These are phyloP conservation scores for Tetrapisispora arboricola DNA, from an alignment of 805 yeast genomes.

Conservation along the genomic window DNA sequence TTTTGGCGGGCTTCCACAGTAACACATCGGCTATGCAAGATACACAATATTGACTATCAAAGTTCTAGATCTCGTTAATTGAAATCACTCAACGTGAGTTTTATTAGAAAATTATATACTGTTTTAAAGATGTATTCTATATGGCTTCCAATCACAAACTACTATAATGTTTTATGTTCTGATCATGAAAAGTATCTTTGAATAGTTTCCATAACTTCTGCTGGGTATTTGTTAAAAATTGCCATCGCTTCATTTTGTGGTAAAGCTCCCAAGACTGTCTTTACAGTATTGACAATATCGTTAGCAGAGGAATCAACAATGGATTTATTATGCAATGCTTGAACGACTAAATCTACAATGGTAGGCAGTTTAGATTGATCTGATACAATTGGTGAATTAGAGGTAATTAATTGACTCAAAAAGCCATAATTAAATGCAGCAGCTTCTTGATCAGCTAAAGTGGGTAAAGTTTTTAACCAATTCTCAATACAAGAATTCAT, in stretches of 20 bases:
- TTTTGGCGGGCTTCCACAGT: no score
- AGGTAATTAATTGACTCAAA: slow-evolving; percentile 59
- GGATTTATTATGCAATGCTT: slow-evolving; percentile 60
- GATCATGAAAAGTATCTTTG: slow-evolving; percentile 45
- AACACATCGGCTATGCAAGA: no score
- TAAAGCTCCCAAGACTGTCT: slow-evolving; percentile 49
- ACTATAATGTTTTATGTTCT: background rate
- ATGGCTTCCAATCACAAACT: background rate
- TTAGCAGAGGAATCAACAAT: slow-evolving; percentile 66
- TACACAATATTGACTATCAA: no score
- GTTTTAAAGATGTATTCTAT: background rate
- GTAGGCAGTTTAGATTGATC: slow-evolving; percentile 41
- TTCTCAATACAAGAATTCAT: slow-evolving; percentile 51
- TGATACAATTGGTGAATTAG: slow-evolving; percentile 48
- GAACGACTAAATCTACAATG: slow-evolving; percentile 58
- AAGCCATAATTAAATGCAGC: slow-evolving; percentile 78
- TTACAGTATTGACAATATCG: slow-evolving; percentile 49
- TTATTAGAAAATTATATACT: background rate
- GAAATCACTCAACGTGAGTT: no score
- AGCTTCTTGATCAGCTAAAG: slow-evolving; percentile 75
- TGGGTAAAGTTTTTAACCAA: slow-evolving; percentile 80
- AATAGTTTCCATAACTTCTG: slow-evolving; percentile 49
- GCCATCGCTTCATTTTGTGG: slow-evolving; percentile 63
- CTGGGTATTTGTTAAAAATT: slow-evolving; percentile 51
- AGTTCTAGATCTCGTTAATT: no score